A percentile compares a stretch with the other conserved stretches of the same genome.
phyloP scores from a whole-genome alignment of 139 green algal genomes.

The Tetradesmus obliquus region DNA sequence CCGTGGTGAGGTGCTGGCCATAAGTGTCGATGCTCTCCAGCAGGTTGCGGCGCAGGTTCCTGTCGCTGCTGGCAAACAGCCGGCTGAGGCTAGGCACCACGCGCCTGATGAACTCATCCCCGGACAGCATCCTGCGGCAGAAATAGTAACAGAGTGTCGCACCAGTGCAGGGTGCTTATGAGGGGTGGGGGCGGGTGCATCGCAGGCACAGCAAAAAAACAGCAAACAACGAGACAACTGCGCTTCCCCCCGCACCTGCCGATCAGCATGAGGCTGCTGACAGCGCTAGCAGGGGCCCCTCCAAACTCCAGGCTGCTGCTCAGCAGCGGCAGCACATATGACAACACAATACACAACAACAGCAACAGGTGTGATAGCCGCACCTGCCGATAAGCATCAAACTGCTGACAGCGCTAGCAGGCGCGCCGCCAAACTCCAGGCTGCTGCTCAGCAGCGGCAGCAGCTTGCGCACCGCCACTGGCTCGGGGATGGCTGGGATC shows the following conservation, averaged over 20 bases:
- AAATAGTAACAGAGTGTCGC: background rate
- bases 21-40: slow-evolving; percentile 91
- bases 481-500: slow-evolving; percentile 71
- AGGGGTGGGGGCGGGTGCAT: too few relatives aligned
- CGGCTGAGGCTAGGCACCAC: slow-evolving; percentile 90
- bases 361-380: too few relatives aligned
- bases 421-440: slow-evolving; percentile 94
- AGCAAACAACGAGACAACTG: too few relatives aligned
- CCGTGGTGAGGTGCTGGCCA: slow-evolving; percentile 58
- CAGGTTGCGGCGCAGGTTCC: slow-evolving; percentile 85
- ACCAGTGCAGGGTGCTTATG: too few relatives aligned
- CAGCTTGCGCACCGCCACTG: slow-evolving; percentile 89
- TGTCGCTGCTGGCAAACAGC: slow-evolving; percentile 92
- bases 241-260: slow-evolving; percentile 63
- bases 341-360: too few relatives aligned
- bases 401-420: slow-evolving; percentile 79
- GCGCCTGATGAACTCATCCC: slow-evolving; percentile 81
- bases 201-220: background rate
- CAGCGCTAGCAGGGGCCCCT: slow-evolving; percentile 82
- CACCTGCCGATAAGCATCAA: slow-evolving; percentile 84
- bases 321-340: slow-evolving; percentile 94
- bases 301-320: slow-evolving; percentile 90
- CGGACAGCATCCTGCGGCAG: slow-evolving; percentile 19
- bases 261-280: slow-evolving; percentile 85
- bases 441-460: slow-evolving; percentile 88